phyloP scores from a whole-genome alignment of 2,329 filamentous ascomycete genomes.

The Colletotrichum eremochloae region DNA sequence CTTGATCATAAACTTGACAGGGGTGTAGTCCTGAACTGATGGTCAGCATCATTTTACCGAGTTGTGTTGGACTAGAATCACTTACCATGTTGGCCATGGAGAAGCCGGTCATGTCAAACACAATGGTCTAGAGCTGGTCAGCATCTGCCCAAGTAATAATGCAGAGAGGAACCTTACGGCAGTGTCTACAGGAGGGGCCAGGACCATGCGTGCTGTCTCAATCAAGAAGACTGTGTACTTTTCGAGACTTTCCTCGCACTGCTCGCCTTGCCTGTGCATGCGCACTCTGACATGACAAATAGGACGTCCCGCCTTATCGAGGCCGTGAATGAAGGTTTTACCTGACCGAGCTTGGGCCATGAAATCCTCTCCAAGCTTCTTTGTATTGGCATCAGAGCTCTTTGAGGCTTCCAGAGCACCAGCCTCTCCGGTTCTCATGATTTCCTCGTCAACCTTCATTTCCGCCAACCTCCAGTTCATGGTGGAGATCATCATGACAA shows the following conservation, averaged over 20 bases:
- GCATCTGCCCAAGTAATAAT: background rate
- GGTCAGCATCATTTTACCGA: conserved; percentile 42
- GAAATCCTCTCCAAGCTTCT: conserved; percentile 82
- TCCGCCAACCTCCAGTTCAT: conserved; percentile 91
- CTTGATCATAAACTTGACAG: conserved; percentile 99
- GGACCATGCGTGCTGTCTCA: conserved; percentile 89
- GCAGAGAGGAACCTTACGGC: conserved; percentile 73
- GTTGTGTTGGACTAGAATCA: conserved; percentile 11
- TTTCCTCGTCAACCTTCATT: conserved; percentile 89
- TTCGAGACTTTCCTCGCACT: conserved; percentile 85
- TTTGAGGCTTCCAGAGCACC: conserved; percentile 72
- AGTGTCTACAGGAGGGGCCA: conserved; percentile 86
- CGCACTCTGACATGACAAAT: conserved; percentile 88
- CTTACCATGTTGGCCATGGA: conserved; percentile 92
- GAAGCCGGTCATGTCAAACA: conserved; percentile 97
- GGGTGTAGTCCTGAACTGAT: conserved; percentile 80
- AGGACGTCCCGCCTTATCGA: conserved; percentile 86
- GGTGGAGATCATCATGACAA: conserved; percentile 94
- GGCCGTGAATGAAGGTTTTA: conserved; percentile 92
- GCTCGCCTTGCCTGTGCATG: conserved; percentile 85
- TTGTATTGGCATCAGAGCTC: conserved; percentile 67
- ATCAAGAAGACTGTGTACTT: conserved; percentile 94
- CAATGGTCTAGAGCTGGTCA: conserved; percentile 73
- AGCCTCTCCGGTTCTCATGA: conserved; percentile 83
- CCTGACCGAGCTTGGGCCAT: conserved; percentile 87